These are phyloP conservation scores for Linum lewisii DNA, from an alignment of 345 rosid species.

Conservation along the genomic window DNA sequence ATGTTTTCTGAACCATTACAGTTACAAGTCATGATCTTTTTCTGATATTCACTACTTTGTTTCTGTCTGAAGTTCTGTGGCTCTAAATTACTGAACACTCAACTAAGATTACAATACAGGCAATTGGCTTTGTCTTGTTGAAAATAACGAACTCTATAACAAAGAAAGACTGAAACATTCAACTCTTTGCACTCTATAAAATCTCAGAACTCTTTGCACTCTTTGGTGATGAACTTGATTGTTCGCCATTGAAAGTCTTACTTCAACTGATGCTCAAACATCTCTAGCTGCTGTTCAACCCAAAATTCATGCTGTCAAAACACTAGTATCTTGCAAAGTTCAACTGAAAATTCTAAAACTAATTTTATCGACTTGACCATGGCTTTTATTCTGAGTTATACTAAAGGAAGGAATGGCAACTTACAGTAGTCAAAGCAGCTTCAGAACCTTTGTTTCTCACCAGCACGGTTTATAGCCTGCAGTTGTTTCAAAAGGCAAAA, in stretches of 20 bases:
- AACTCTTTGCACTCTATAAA: not conserved
- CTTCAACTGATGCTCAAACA: conserved; percentile 78
- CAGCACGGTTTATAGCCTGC: conserved; percentile 91
- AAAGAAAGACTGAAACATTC: not conserved
- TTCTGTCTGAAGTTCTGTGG: too few relatives aligned
- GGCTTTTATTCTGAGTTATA: too few relatives aligned
- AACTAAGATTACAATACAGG: too few relatives aligned
- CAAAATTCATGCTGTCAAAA: conserved; percentile 5
- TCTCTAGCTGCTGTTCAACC: conserved; percentile 53
- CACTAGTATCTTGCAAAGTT: not conserved
- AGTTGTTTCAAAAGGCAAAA: conserved; percentile 7
- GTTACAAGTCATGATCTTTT: too few relatives aligned
- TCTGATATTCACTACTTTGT: too few relatives aligned
- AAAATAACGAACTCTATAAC: not conserved
- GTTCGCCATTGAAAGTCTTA: conserved; percentile 1
- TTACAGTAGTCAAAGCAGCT: conserved; percentile 85
- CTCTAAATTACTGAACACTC: too few relatives aligned
- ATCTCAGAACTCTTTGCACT: not conserved
- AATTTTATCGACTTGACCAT: too few relatives aligned
- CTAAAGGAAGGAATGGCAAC: conserved; percentile 14
- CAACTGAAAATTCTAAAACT: too few relatives aligned
- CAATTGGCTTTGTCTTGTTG: not conserved
- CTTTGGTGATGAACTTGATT: not conserved
- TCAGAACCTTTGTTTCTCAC: conserved; percentile 98
- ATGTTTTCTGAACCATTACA: too few relatives aligned